Evolutionary conservation across 1,139 yeast genomes (phyloP), one percentile per base, ranked within the genome.

Genomic region (Wickerhamomyces sp.): DNA sequence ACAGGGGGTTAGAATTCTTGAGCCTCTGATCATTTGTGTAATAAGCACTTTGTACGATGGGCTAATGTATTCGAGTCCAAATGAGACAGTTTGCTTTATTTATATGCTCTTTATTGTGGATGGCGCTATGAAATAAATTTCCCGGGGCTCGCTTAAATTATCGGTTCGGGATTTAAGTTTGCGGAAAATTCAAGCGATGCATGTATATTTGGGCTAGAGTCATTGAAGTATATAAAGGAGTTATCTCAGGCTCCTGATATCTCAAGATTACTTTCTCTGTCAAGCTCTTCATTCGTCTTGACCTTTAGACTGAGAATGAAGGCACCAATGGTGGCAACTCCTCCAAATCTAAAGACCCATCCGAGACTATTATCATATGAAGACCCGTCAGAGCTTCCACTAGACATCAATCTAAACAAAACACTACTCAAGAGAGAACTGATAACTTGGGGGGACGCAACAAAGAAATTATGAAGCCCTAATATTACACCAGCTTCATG

Each of bases 311-410:
- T 68, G 11, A 68, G 44, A 11, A 62, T 43, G 14, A 67, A 58
- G 0, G 79, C 78, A 5, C 69, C 69, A 14, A 71, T 50, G 2
- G 76, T 62, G 32, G 72, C 66, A 3, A 72, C 30, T 0, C 78
- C 79, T 2, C 78, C 76, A 45, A 72, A 62, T 45, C 77, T 55
- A 53, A 73, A 74, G 1, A 72, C 72, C 79, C 78, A 74, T 1
- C 71, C 75, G 33, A 73, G 49, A 29, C 73, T 67, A 35, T 60
- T 58, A 46, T 72, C 75, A 45, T 56, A 63, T 27, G 43, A 45
- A 13, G 45, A 41, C 6, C 53, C 54, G 36, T 51, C 46, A 29
- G 49, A 44, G 34, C 48, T 49, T 33, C 49, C 50, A n/a, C 46
- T 43, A 6, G 64, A 57, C 10, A 71, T 52, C 9, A 65, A 14